Conservation (phyloP, 2,329 filamentous ascomycete genomes). For the Huntiella decipiens region DNA sequence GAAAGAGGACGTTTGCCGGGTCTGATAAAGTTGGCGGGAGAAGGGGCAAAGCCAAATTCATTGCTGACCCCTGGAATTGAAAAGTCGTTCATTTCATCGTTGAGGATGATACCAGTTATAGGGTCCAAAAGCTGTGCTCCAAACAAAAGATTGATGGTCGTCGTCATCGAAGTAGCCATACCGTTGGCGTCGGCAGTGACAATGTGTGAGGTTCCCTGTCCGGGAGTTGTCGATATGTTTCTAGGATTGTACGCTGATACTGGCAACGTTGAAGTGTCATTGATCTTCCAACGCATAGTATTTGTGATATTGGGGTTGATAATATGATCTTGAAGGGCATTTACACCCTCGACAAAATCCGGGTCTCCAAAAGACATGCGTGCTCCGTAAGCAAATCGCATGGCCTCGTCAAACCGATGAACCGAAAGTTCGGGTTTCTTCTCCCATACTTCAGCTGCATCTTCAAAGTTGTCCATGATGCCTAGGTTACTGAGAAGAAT, state of each 20-base stretch:
- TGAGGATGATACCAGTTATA: constrained; percentile 64
- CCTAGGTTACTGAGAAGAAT: constrained; percentile 63
- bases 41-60: constrained; percentile 70
- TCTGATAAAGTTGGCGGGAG: constrained; percentile 61
- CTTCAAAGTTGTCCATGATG: constrained; percentile 59
- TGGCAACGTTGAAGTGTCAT: constrained; percentile 51
- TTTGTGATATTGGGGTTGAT: constrained; percentile 40
- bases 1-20: constrained; percentile 68
- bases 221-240: constrained; percentile 45
- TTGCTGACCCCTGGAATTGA: constrained; percentile 62
- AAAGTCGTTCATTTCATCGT: constrained; percentile 62
- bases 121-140: constrained; percentile 64
- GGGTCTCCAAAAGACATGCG: constrained; percentile 72
- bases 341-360: constrained; percentile 44
- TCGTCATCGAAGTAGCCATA: constrained; percentile 63
- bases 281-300: constrained; percentile 44
- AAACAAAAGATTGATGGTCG: constrained; percentile 75
- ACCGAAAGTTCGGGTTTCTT: constrained; percentile 44
- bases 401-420: constrained; percentile 71
- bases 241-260: constrained; percentile 55
- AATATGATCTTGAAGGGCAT: constrained; percentile 41
- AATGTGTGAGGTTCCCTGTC: constrained; percentile 56
- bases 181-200: constrained; percentile 54
- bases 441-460: constrained; percentile 17
- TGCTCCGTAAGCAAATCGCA: constrained; percentile 72